phyloP scores from a whole-genome alignment of 1,284 basidiomycete genomes.

The Cutaneotrichosporon sp. region DNA sequence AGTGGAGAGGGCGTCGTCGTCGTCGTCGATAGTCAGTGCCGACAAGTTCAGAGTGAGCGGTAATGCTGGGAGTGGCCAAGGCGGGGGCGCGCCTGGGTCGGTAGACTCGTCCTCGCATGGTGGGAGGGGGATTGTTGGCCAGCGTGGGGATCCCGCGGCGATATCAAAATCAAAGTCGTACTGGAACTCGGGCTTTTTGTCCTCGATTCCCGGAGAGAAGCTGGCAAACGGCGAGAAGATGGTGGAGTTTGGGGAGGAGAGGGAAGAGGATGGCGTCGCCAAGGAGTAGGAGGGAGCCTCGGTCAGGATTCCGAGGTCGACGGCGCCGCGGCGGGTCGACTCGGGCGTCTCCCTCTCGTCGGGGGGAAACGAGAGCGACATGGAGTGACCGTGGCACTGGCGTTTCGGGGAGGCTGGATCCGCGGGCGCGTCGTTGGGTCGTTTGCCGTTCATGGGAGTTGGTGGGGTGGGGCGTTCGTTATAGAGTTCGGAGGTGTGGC shows the following conservation, averaged over 20 bases:
- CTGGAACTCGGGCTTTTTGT: not conserved
- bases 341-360: not conserved
- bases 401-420: not conserved
- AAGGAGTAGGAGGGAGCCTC: not conserved
- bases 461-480: not conserved
- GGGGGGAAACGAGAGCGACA: not conserved
- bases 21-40: not conserved
- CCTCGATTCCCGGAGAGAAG: not conserved
- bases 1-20: slow-evolving; percentile 3
- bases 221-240: not conserved
- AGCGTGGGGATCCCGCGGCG: not conserved
- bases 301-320: not conserved
- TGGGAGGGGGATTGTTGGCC: slow-evolving; percentile 1
- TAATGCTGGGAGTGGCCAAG: not conserved
- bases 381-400: not conserved
- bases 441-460: not conserved
- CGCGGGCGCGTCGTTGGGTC: not conserved
- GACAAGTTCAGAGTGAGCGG: not conserved
- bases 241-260: not conserved
- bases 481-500: too few species aligned
- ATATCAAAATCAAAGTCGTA: not conserved
- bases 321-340: not conserved
- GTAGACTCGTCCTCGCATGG: not conserved
- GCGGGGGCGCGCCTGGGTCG: not conserved
- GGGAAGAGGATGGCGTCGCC: not conserved